Percentiles rank a stretch among this genome's conserved stretches.
phyloP scores from a whole-genome alignment of 768 basidiomycete genomes.

The Mycena albidolilacea region DNA sequence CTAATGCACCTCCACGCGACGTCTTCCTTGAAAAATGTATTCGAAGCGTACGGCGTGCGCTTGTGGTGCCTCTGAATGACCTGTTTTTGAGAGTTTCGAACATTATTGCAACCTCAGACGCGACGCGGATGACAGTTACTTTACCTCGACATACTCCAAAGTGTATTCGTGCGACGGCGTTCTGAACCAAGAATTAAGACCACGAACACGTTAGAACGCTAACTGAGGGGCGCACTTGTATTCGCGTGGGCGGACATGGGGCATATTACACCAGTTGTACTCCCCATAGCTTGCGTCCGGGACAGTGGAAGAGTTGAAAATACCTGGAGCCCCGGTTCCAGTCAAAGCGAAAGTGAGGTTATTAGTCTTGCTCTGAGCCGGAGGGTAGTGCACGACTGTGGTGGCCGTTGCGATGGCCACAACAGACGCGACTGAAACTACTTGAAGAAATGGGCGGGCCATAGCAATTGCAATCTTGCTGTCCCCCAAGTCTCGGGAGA shows the following conservation, averaged over 20 bases:
- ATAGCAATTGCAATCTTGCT: not conserved
- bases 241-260: constrained; percentile 61
- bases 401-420: constrained; percentile 15
- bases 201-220: not conserved
- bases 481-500: not conserved
- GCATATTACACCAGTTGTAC: constrained; percentile 72
- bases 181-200: constrained; percentile 41
- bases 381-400: constrained; percentile 56
- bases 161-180: constrained; percentile 52
- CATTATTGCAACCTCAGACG: not conserved
- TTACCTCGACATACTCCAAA: constrained; percentile 61
- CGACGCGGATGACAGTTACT: not conserved
- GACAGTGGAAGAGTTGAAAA: constrained; percentile 58
- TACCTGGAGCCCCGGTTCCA: constrained; percentile 62
- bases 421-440: not conserved
- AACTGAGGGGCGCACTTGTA: constrained; percentile 55
- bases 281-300: constrained; percentile 58
- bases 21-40: constrained; percentile 66
- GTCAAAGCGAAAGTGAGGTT: constrained; percentile 59
- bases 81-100: constrained; percentile 1
- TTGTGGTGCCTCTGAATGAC: constrained; percentile 70
- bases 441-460: constrained; percentile 11
- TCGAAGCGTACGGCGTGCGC: constrained; percentile 65
- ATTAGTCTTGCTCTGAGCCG: constrained; percentile 56
- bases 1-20: constrained; percentile 53